These are phyloP conservation scores for Starmerella apis DNA, from an alignment of 805 yeast genomes.

Conservation along the genomic window DNA sequence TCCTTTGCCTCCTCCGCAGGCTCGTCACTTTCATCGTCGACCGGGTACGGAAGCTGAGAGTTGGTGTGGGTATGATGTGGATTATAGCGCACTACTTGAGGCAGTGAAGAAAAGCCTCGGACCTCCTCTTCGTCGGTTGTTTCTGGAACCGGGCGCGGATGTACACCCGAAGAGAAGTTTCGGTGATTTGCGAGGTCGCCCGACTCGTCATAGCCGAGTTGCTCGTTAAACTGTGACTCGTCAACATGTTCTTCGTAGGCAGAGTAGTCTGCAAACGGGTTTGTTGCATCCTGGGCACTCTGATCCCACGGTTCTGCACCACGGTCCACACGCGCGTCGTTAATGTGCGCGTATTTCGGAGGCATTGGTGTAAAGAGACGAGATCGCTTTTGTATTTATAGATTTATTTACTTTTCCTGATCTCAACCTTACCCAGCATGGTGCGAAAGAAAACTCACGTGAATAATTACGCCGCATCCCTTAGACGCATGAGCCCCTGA, in stretches of 20 bases:
- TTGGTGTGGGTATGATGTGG: conserved; percentile 24
- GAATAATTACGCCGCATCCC: conserved; percentile 3
- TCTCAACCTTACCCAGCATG: neutral
- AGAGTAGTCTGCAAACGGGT: conserved; percentile 19
- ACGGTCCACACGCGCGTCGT: conserved; percentile 15
- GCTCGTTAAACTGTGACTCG: neutral
- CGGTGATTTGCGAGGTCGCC: conserved; percentile 21
- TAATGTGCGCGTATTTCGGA: conserved; percentile 12
- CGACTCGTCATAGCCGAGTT: conserved; percentile 15
- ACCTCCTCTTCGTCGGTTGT: conserved; percentile 12
- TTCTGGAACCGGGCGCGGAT: neutral
- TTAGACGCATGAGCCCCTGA: neutral
- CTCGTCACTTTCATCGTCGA: conserved; percentile 11
- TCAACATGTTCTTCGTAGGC: conserved; percentile 8
- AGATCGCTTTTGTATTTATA: neutral
- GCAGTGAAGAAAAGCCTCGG: conserved; percentile 12
- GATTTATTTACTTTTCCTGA: conserved; percentile 4
- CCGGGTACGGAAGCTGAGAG: conserved; percentile 19
- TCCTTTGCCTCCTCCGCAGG: conserved; percentile 22
- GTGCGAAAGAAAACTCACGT: neutral
- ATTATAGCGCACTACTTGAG: conserved; percentile 14
- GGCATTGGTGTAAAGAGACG: conserved; percentile 9
- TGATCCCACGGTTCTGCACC: neutral
- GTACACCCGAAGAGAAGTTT: conserved; percentile 8
- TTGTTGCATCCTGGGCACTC: neutral